phyloP scores from a whole-genome alignment of 768 basidiomycete genomes.

The Tephrocybe sp. region DNA sequence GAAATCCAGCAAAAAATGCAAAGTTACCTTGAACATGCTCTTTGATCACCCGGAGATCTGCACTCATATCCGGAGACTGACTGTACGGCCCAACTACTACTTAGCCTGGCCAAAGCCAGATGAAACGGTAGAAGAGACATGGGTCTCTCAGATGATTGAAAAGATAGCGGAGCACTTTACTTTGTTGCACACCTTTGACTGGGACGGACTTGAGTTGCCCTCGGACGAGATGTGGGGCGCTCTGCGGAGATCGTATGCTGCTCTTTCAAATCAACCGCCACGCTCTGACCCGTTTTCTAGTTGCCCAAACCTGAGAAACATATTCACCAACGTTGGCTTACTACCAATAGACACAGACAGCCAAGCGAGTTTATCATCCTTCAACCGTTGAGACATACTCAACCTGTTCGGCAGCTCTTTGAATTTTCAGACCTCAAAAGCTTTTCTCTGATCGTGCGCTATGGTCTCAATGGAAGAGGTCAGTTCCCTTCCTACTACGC shows the following conservation, averaged over 20 bases:
- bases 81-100: conserved; percentile 52
- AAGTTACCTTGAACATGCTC: conserved; percentile 37
- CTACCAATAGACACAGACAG: conserved; percentile 33
- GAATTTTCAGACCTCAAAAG: conserved; percentile 40
- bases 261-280: neutral
- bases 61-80: conserved; percentile 39
- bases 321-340: conserved; percentile 45
- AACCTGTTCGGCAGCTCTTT: conserved; percentile 31
- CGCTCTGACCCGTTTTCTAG: conserved; percentile 23
- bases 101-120: conserved; percentile 50
- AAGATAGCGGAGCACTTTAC: conserved; percentile 31
- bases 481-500: conserved; percentile 7
- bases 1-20: conserved; percentile 42
- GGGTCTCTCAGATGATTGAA: conserved; percentile 38
- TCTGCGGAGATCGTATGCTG: conserved; percentile 36
- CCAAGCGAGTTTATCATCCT: conserved; percentile 18
- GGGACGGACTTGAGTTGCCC: conserved; percentile 53
- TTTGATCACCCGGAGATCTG: conserved; percentile 33
- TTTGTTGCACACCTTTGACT: conserved; percentile 46
- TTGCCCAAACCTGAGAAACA: conserved; percentile 41
- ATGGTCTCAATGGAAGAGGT: conserved; percentile 42
- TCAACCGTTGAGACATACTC: neutral
- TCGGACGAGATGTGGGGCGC: conserved; percentile 40
- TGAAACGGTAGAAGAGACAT: conserved; percentile 36
- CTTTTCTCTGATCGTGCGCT: conserved; percentile 48